A percentile compares a stretch with the other conserved stretches of the same genome.
phyloP scores from a whole-genome alignment of 78 protist genomes.

The Speleostelium caveatum region DNA sequence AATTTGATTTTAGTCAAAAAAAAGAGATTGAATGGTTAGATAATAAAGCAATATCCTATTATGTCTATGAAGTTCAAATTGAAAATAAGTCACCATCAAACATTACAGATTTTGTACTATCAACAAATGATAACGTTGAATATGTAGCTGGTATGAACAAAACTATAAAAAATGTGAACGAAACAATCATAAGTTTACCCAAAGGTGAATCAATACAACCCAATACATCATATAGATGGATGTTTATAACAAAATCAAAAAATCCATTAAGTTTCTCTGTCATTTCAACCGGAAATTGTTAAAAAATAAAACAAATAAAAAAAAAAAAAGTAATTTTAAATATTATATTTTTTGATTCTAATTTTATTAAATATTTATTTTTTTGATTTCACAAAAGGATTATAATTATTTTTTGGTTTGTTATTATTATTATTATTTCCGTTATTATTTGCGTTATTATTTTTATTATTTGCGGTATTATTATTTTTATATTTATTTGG shows the following conservation, averaged over 20 bases:
- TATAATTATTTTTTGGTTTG: too few species aligned
- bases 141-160: conserved; percentile 19
- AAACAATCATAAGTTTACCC: conserved; percentile 9
- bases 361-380: too few species aligned
- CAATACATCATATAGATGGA: conserved; percentile 37
- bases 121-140: conserved; percentile 35
- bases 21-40: conserved; percentile 52
- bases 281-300: not conserved
- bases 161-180: not conserved
- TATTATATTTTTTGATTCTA: too few species aligned
- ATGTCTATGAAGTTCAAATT: conserved; percentile 10
- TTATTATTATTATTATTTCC: too few species aligned
- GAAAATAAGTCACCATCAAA: conserved; percentile 1
- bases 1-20: conserved; percentile 24
- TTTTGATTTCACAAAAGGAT: too few species aligned
- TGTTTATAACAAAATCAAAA: conserved; percentile 10
- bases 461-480: too few species aligned
- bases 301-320: not conserved
- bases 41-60: conserved; percentile 16
- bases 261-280: conserved; percentile 11
- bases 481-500: too few species aligned
- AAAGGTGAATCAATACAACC: not conserved
- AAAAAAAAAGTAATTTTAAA: not conserved
- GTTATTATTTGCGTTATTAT: too few species aligned
- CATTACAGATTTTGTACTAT: conserved; percentile 6